These are phyloP conservation scores for Gossypium aridum DNA, from an alignment of 441 rosid genomes.

Conservation along the genomic window DNA sequence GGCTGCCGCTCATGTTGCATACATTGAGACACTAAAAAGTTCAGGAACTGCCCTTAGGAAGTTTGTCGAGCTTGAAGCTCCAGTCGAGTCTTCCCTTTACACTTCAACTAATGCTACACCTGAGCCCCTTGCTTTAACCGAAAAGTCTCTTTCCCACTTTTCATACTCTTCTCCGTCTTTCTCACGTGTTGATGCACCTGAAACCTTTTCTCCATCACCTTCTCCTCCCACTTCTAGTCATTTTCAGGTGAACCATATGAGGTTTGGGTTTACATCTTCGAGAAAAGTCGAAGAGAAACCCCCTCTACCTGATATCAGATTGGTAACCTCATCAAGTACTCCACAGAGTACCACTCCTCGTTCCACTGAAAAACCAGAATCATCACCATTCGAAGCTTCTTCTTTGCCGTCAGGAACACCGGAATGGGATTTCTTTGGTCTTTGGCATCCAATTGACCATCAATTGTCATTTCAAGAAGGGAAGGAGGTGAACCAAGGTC, in stretches of 20 bases:
- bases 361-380: slow-evolving; percentile 40
- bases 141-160: slow-evolving; percentile 61
- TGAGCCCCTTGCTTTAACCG: slow-evolving; percentile 54
- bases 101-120: slow-evolving; percentile 78
- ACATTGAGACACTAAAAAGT: slow-evolving; percentile 64
- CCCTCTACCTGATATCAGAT: slow-evolving; percentile 37
- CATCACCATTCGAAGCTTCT: slow-evolving; percentile 45
- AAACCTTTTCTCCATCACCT: slow-evolving; percentile 52
- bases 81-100: slow-evolving; percentile 59
- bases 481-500: slow-evolving; percentile 29
- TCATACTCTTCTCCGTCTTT: slow-evolving; percentile 60
- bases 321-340: slow-evolving; percentile 47
- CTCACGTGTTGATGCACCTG: slow-evolving; percentile 42
- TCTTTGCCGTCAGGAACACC: slow-evolving; percentile 46
- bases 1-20: slow-evolving; percentile 73
- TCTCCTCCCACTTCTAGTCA: slow-evolving; percentile 51
- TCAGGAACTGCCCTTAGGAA: slow-evolving; percentile 65
- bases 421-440: slow-evolving; percentile 88
- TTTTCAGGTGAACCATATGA: slow-evolving; percentile 70
- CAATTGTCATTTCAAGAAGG: slow-evolving; percentile 54
- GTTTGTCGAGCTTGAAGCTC: slow-evolving; percentile 77
- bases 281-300: slow-evolving; percentile 69
- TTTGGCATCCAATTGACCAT: slow-evolving; percentile 56
- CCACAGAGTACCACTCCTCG: slow-evolving; percentile 34
- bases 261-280: slow-evolving; percentile 51